A percentile compares a stretch with the other conserved stretches of the same genome.
phyloP scores from a whole-genome alignment of 2,329 filamentous ascomycete species.

The Talaromyces albobiverticillius region DNA sequence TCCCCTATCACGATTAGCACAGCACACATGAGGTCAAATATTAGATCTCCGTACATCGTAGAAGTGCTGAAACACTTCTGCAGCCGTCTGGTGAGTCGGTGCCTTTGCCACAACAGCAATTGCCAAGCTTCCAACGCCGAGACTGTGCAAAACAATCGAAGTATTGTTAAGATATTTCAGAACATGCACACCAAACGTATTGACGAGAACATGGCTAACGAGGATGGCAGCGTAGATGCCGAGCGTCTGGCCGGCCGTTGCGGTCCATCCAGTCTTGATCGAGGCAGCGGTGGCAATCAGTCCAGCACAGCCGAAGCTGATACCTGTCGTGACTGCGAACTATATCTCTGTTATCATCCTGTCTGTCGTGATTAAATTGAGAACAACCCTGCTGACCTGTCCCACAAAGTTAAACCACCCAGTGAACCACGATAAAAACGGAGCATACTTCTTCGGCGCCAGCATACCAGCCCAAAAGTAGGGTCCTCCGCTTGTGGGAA shows the following conservation, averaged over 20 bases:
- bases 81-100: constrained; percentile 5
- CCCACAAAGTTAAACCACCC: constrained; percentile 13
- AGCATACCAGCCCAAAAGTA: constrained; percentile 13
- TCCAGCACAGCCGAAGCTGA: constrained; percentile 11
- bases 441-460: constrained; percentile 2
- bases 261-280: constrained; percentile 5
- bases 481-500: constrained; percentile 11
- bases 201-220: constrained; percentile 10
- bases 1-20: constrained; percentile 4
- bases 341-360: no score
- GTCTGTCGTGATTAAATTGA: no score
- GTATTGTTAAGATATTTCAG: constrained; percentile 9
- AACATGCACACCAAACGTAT: constrained; percentile 12
- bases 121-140: constrained; percentile 11
- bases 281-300: constrained; percentile 7
- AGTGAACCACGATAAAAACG: constrained; percentile 11
- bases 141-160: constrained; percentile 10
- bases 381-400: no score
- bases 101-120: constrained; percentile 12
- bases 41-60: constrained; percentile 5
- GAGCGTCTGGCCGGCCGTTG: constrained; percentile 6
- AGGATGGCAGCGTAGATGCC: constrained; percentile 13
- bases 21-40: neutral
- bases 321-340: constrained; percentile 14
- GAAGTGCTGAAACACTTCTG: constrained; percentile 12